These are phyloP conservation scores for Euphorbia corollata DNA, from an alignment of 441 rosid genomes.

Conservation along the genomic window DNA sequence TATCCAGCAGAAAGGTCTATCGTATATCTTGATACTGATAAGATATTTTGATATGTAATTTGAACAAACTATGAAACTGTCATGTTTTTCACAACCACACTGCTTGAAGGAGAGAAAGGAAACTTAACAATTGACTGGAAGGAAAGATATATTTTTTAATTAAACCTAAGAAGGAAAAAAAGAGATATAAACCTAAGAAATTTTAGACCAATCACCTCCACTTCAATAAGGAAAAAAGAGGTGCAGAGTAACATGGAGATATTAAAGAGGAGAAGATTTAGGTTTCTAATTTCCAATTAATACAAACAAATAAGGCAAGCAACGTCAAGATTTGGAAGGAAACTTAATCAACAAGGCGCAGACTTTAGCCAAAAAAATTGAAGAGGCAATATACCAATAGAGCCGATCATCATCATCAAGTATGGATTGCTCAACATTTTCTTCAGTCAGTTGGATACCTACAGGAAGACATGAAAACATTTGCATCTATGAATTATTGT, in stretches of 20 bases:
- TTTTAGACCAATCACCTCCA: background rate
- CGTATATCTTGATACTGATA: background rate
- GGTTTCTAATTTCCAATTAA: constrained; percentile 13
- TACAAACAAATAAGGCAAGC: constrained; percentile 3
- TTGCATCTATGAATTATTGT: constrained; percentile 14
- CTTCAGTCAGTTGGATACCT: constrained; percentile 37
- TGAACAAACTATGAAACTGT: background rate
- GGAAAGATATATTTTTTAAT: background rate
- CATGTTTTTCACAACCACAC: no score
- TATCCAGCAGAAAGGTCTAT: background rate
- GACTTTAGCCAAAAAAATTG: constrained; percentile 13
- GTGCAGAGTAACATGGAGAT: constrained; percentile 7
- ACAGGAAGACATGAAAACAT: constrained; percentile 15
- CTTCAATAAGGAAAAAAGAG: background rate
- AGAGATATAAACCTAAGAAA: background rate
- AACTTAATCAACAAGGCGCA: constrained; percentile 16
- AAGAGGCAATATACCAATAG: constrained; percentile 38
- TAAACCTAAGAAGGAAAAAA: background rate
- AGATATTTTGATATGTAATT: background rate
- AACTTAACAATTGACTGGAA: background rate
- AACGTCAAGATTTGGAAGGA: background rate
- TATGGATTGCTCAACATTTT: constrained; percentile 24
- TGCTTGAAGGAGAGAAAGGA: background rate
- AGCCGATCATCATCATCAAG: constrained; percentile 50
- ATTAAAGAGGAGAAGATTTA: constrained; percentile 13